Base-by-base conservation (phyloP, 2,329 filamentous ascomycete species). In the Pseudocercospora fuligena region DNA sequence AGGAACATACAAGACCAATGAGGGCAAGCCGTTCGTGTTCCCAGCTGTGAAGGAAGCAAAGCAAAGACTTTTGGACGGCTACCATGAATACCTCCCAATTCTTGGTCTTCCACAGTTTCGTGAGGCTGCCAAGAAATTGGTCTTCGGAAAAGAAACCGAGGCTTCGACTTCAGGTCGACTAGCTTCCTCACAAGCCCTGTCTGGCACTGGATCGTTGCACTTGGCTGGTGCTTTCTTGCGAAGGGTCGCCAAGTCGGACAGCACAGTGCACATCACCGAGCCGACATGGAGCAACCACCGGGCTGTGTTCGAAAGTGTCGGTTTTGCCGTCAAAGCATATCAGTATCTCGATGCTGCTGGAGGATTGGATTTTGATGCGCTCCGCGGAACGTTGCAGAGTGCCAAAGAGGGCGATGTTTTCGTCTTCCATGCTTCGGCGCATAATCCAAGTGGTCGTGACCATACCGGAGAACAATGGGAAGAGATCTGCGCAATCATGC, bases 281-380 rank as follows among this genome's bases (percentile, higher is more conserved):
- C 95, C 95, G 59, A 96, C 93, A 75, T 98, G 94, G 94, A 94
- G 94, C 76, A 98, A 98, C 88, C 95, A 99, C 86, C 91, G 88
- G 79, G 93, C 94, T 72, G 92, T 98, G 81, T 98, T 98, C 89
- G 90, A 88, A 83, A 93, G 97, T 82, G 91, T 92, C 25, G 92
- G 94, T 66, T 88, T 98, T 72, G 87, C 92, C 82, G 93, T 97
- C 68, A 89, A 93, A 83, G 92, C 93, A 84, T 98, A 98, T 87
- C 88, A 92, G 76, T 99, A 98, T 89, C 98, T 98, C 86, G 92
- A 97, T 88, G 89, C 97, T 79, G 97, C 94, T 77, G 97, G 97
- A 79, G 93, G 93, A 64, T 90, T 99, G 72, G 94, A 98, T 86
- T 97, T 97, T 78, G 92, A 95, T 73, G 94, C 94, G 76, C 87